Base-by-base conservation (phyloP, 345 rosid genomes). In the Orychophragmus violaceus region DNA sequence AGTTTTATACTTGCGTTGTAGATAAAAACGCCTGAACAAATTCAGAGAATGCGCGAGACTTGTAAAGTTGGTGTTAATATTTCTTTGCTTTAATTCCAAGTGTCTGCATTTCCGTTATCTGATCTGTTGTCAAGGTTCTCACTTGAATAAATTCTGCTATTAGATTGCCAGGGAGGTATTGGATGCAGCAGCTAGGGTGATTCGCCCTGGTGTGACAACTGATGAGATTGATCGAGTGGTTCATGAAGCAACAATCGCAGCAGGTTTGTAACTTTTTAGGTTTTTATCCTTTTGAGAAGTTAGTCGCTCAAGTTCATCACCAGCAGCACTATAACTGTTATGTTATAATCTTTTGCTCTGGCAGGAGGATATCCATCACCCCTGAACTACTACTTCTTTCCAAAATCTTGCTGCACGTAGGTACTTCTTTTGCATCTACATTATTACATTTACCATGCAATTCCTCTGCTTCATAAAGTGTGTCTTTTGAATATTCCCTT, bases 371-470 rank as follows among this genome's bases (percentile, higher is more conserved):
- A 94, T 78, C 99, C 99, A 53, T 94, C 99, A 67, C 99, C 99
- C 24, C 88, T 94, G 58, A 94, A 90, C 78, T 94, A 94, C 79
- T 71, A 88, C 77, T 94, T 88, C 80, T 94, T 84, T 69, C 99
- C 99, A 17, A 94, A 94, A 79, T 94, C 99, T 68, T 94, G 99
- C 82, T 94, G 99, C 99, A 90, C 92, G 99, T 94, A 81, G 82
- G 97, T 88, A 85, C 84, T 82, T 83, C 52, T 67, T 72, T 75
- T 68, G 21, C 52, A 28, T 69, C 41, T 52, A 17, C 74, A 25
- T 68, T 70, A 12, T 54, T 3, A 39, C 51, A 60, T 49, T 24
- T 57, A 36, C 29, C 54, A 24, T 64, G 29, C 49, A 55, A 10
- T n/a, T 66, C 62, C 45, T 65, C 18, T 49, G n/a, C 63, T 52